A percentile compares a stretch with the other conserved stretches of the same genome.
These are phyloP conservation scores for Paraglomus occultum DNA, from an alignment of 192 early-diverging fungal genomes.

Conservation along the genomic window DNA sequence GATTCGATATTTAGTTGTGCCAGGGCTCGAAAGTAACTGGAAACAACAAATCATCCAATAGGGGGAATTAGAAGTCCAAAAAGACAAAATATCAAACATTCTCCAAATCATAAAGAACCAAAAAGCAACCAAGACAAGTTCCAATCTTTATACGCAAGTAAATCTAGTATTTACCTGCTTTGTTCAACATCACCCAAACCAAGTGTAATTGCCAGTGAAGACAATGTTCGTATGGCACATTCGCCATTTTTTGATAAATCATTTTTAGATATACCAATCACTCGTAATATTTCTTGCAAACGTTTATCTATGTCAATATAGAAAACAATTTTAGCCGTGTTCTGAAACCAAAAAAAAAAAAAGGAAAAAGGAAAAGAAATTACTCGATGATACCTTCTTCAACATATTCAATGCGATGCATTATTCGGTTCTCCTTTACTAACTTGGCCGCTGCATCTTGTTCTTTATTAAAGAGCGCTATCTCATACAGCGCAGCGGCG, in stretches of 20 bases:
- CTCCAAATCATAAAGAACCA: too few relatives aligned
- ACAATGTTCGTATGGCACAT: background rate
- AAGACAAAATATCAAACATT: too few relatives aligned
- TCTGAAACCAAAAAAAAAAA: too few relatives aligned
- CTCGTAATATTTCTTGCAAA: constrained; percentile 4
- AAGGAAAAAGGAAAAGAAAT: background rate
- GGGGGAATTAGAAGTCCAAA: background rate
- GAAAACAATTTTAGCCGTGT: too few relatives aligned
- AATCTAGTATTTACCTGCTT: constrained; percentile 11
- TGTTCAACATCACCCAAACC: constrained; percentile 19
- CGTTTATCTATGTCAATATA: background rate
- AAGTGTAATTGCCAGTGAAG: constrained; percentile 2
- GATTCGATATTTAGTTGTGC: constrained; percentile 9
- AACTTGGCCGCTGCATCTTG: constrained; percentile 17
- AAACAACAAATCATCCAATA: background rate
- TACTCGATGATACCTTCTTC: background rate
- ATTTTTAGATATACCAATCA: background rate
- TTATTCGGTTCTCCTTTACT: background rate
- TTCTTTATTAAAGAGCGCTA: constrained; percentile 20
- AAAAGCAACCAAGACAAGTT: too few relatives aligned
- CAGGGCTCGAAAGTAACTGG: constrained; percentile 13
- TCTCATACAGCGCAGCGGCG: constrained; percentile 11
- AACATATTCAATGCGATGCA: constrained; percentile 16
- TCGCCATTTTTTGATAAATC: constrained; percentile 19
- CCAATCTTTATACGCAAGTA: background rate